Base-by-base conservation (phyloP, 352 stramenopile genomes). In the Phytophthora sp. region DNA sequence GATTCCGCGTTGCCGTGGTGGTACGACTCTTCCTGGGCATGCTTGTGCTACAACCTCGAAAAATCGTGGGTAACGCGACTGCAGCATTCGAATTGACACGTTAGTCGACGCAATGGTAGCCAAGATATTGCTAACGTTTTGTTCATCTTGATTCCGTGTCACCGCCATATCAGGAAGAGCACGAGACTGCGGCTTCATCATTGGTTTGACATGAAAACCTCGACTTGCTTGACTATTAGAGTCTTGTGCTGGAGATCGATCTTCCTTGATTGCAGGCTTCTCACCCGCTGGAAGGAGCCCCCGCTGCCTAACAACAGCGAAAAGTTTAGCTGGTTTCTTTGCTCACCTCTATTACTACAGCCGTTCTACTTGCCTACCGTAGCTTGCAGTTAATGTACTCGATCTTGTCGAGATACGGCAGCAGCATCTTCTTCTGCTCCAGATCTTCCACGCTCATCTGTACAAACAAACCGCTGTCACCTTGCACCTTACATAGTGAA, bases 361-460 rank as follows among this genome's bases (percentile, higher is more conserved):
- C 27, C 17, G 23, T 42, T 35, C 28, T 30, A 54, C 37, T 54
- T 38, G 18, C 73, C 46, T 60, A 86, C 68, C 73, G 75, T 43
- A 95, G 63, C 57, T 95, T 82, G 38, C 75, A 82, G 63, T 93
- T 93, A 54, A 95, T 92, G 61, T 95, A 95, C 66, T 95, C 87
- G 44, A 95, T 92, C 69, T 92, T 89, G 58, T 95, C 81, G 24
- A 95, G 59, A 43, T 94, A 95, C 35, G 87, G 87, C 23, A 95
- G 69, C 45, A 94, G 50, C 78, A 87, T 87, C 38, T 91, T 92
- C 69, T 94, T 95, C 34, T 92, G 78, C 57, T 89, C 80, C 3
- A 92, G 53, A 20, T 49, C 62, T 37, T 86, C 66, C 12, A 87
- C 74, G 27, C 72, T 89, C 78, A 90, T 86, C 66, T n/a, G n/a